A percentile compares a stretch with the other conserved stretches of the same genome.
These are phyloP conservation scores for Cucurbita pepo DNA, from an alignment of 306 rosid species.

Conservation along the genomic window DNA sequence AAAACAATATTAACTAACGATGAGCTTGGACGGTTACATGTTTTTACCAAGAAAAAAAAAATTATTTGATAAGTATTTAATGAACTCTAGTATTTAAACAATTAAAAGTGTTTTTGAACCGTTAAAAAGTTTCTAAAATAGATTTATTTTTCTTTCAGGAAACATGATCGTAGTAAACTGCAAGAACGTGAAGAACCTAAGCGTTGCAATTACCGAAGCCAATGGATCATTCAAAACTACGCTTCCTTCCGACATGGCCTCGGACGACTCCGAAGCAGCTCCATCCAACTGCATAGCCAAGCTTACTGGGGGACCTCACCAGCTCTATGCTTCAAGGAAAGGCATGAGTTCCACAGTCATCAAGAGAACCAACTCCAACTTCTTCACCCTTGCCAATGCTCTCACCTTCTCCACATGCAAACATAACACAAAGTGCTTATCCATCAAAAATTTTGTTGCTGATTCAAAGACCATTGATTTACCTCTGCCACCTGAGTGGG, in stretches of 20 bases:
- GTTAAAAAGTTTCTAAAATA: too few relatives aligned
- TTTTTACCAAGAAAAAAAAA: too few relatives aligned
- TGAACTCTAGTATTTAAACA: too few relatives aligned
- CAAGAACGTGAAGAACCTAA: background rate
- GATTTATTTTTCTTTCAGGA: background rate
- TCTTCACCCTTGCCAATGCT: background rate
- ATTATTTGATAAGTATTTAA: too few relatives aligned
- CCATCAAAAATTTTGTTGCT: background rate
- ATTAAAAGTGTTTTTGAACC: too few relatives aligned
- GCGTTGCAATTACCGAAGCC: background rate
- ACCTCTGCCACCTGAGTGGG: constrained; percentile 71
- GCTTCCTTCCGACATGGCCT: background rate
- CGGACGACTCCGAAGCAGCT: background rate
- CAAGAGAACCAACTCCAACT: background rate
- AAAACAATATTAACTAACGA: too few relatives aligned
- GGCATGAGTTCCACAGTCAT: background rate
- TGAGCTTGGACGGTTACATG: too few relatives aligned
- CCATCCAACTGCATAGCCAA: background rate
- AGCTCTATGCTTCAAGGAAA: background rate
- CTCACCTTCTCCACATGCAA: background rate
- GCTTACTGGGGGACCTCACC: background rate
- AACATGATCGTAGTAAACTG: background rate
- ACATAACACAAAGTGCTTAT: background rate
- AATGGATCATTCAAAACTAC: background rate
- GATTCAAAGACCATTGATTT: constrained; percentile 46